These are phyloP conservation scores for Starmerella sirachaensis DNA, from an alignment of 805 yeast genomes.

Conservation along the genomic window DNA sequence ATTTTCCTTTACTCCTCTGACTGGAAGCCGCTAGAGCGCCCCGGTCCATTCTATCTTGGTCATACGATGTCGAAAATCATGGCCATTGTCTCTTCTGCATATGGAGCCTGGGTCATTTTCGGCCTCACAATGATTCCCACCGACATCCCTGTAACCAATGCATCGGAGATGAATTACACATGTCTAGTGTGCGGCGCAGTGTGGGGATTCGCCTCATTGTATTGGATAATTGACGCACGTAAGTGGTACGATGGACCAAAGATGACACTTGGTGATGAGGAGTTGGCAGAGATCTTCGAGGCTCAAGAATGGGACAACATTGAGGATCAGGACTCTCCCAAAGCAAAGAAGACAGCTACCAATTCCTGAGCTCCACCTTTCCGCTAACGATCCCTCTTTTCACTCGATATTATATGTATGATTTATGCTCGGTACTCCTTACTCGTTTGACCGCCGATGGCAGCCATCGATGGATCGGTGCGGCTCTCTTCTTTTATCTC, in stretches of 20 bases:
- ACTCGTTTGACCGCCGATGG: no score
- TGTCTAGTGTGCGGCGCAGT: conserved; percentile 51
- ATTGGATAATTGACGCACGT: conserved; percentile 42
- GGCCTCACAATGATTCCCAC: conserved; percentile 53
- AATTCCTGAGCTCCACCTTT: no score
- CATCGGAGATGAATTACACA: conserved; percentile 54
- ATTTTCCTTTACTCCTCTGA: conserved; percentile 38
- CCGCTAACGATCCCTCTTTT: no score
- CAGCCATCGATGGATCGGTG: no score
- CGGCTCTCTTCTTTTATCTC: no score
- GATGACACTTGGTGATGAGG: conserved; percentile 19
- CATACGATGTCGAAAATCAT: conserved; percentile 34
- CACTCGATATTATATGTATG: no score
- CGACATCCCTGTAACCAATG: conserved; percentile 25
- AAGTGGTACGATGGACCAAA: conserved; percentile 48
- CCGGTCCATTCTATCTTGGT: conserved; percentile 61
- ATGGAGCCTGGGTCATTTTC: conserved; percentile 40
- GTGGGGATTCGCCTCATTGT: conserved; percentile 42
- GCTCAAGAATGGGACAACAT: conserved; percentile 12
- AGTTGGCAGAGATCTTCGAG: conserved; percentile 14
- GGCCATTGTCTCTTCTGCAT: conserved; percentile 38
- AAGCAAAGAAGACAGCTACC: no score
- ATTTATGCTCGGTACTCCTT: no score
- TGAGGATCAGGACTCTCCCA: not conserved
- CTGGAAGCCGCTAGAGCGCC: conserved; percentile 41